Base-by-base conservation (phyloP, 1,284 basidiomycete genomes). In the Rhodotorula sp. region DNA sequence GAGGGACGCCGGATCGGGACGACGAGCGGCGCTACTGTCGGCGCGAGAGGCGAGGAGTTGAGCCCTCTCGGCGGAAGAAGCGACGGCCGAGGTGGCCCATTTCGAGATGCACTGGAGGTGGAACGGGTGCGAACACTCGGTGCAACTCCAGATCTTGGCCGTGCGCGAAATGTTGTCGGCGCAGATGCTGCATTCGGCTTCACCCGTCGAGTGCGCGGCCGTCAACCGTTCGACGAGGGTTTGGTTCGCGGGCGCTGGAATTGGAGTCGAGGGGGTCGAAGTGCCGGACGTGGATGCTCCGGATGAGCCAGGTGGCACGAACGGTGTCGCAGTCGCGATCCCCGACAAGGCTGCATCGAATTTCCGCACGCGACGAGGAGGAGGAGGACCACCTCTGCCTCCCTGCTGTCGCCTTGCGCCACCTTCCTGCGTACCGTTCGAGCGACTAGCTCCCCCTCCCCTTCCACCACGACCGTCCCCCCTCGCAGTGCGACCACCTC, bases 121-220 rank as follows among this genome's bases (percentile, higher is more conserved):
- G 76, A 92, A 91, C 0, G 89, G 87, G n/a, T 86, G 89, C 87
- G 89, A 92, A 77, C 92, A 93, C 77, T 89, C 88, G 7, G 88
- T 87, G 79, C 92, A 92, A 0, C 89, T 90, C 87, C 91, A 91
- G 0, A 87, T 89, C 2, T 87, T 84, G 64, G 92, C 86, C 1
- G 85, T 85, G 3, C 90, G 89, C 57, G 87, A 86, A 34, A 93
- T 87, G 0, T 88, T 72, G 57, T 85, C 85, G 80, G 91, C 91
- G 78, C 91, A 93, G 72, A 93, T 92, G 1, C 87, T 83, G 77
- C 91, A 93, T 78, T 93, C 91, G 6, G 71, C 76, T 69, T 68
- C 69, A 19, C 69, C 71, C 3, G 68, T 68, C 18, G 69, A 64
- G 26, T 78, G 68, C 59, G 77, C 75, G 28, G 66, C 59, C 48